A percentile compares a stretch with the other conserved stretches of the same genome.
Conservation (phyloP, 345 rosid species). For the Raphanus sativus region DNA sequence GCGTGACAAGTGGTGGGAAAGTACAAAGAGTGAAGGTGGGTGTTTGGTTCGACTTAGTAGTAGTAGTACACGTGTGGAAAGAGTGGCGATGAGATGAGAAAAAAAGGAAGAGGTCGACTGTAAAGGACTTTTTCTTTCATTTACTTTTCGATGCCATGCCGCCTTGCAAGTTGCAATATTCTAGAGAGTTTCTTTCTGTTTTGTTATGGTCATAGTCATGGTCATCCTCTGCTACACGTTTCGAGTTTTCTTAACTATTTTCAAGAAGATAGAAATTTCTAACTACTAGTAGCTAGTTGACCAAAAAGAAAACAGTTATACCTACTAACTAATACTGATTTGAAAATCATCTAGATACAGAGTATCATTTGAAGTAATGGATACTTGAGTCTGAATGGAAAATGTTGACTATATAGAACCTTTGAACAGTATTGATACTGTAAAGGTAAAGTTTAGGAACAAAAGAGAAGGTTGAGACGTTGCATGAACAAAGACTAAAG, state of each 20-base stretch:
- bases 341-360: neutral
- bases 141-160: neutral
- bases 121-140: conserved; percentile 1
- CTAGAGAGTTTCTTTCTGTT: conserved; percentile 21
- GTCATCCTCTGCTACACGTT: conserved; percentile 31
- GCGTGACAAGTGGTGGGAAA: conserved; percentile 41
- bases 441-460: conserved; percentile 6
- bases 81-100: conserved; percentile 15
- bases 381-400: neutral
- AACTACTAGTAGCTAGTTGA: conserved; percentile 24
- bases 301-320: neutral
- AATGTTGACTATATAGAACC: neutral
- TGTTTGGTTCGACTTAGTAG: conserved; percentile 24
- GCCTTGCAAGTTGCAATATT: conserved; percentile 1
- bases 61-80: conserved; percentile 31
- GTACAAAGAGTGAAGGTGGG: conserved; percentile 27
- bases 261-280: neutral
- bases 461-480: conserved; percentile 11
- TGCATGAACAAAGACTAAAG: conserved; percentile 11
- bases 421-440: conserved; percentile 18
- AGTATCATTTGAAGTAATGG: neutral
- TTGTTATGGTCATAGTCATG: conserved; percentile 21
- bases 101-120: conserved; percentile 28
- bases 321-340: conserved; percentile 22
- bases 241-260: neutral